Percentiles rank a stretch among this genome's conserved stretches.
These are phyloP conservation scores for Lomentospora prolificans DNA, from an alignment of 2,329 filamentous ascomycete genomes.

Conservation along the genomic window DNA sequence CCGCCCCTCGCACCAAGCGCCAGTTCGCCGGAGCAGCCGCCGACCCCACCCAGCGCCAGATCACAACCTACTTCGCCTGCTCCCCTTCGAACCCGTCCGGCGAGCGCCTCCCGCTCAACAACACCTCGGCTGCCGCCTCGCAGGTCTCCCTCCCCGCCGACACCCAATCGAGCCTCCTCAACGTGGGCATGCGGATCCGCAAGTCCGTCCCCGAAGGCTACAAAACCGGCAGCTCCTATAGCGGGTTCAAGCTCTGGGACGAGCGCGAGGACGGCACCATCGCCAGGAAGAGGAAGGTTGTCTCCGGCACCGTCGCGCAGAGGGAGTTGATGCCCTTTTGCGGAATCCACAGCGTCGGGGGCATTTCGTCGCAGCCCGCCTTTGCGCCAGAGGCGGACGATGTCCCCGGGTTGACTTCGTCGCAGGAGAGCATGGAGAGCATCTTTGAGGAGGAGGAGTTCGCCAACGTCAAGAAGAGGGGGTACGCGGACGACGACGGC, in stretches of 20 bases:
- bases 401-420: constrained; percentile 41
- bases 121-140: constrained; percentile 24
- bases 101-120: constrained; percentile 17
- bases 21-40: constrained; percentile 50
- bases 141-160: constrained; percentile 48
- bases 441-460: constrained; percentile 14
- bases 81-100: constrained; percentile 12
- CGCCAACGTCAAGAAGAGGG: constrained; percentile 33
- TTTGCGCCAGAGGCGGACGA: constrained; percentile 18
- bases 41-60: constrained; percentile 50
- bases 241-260: constrained; percentile 42
- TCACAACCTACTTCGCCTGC: constrained; percentile 50
- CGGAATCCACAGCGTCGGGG: constrained; percentile 67
- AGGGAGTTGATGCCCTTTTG: constrained; percentile 72
- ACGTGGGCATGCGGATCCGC: constrained; percentile 86
- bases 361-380: constrained; percentile 50
- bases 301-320: constrained; percentile 20
- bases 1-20: constrained; percentile 46
- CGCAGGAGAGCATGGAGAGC: constrained; percentile 42
- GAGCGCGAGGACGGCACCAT: constrained; percentile 16
- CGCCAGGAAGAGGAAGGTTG: constrained; percentile 13
- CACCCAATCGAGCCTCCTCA: constrained; percentile 75
- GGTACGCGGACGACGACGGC: constrained; percentile 34
- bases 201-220: constrained; percentile 92
- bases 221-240: constrained; percentile 53